phyloP scores from a whole-genome alignment of 192 early-diverging fungal genomes.

The Entophlyctis helioformis region DNA sequence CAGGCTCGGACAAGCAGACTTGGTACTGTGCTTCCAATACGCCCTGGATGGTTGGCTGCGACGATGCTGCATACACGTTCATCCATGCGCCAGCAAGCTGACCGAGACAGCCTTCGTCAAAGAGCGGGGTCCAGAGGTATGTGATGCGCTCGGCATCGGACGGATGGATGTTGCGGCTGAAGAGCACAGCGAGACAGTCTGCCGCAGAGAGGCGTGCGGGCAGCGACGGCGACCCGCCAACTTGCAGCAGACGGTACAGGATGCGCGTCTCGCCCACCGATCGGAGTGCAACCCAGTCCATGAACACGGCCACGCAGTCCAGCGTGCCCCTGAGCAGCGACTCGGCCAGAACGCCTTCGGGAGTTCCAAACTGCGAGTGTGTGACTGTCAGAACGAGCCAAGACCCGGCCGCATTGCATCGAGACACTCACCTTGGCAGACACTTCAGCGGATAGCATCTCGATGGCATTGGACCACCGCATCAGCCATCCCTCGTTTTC shows the following conservation, averaged over 20 bases:
- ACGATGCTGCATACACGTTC: not conserved
- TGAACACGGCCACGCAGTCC: slow-evolving; percentile 18
- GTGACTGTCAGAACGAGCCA: too few relatives aligned
- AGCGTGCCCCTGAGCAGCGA: too few relatives aligned
- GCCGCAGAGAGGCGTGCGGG: too few relatives aligned
- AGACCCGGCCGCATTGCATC: too few relatives aligned
- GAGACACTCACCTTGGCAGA: too few relatives aligned
- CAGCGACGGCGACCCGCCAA: too few relatives aligned
- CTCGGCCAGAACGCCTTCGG: too few relatives aligned
- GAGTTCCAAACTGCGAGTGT: too few relatives aligned
- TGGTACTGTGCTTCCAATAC: slow-evolving; percentile 2
- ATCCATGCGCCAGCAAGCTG: slow-evolving; percentile 3
- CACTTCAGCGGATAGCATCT: too few relatives aligned
- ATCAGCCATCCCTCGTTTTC: slow-evolving; percentile 49
- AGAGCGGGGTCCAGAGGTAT: slow-evolving; percentile 9
- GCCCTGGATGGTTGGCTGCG: too few relatives aligned
- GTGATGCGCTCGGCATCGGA: not conserved
- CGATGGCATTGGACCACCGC: slow-evolving; percentile 20
- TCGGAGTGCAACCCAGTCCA: slow-evolving; percentile 23
- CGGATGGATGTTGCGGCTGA: slow-evolving; percentile 4
- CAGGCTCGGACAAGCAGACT: slow-evolving; percentile 5
- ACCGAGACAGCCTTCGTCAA: slow-evolving; percentile 3
- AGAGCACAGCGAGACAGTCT: slow-evolving; percentile 33
- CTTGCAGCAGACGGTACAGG: too few relatives aligned
- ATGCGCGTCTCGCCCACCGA: too few relatives aligned